Base-by-base conservation (phyloP, 306 rosid species). In the Canavalia gladiata region DNA sequence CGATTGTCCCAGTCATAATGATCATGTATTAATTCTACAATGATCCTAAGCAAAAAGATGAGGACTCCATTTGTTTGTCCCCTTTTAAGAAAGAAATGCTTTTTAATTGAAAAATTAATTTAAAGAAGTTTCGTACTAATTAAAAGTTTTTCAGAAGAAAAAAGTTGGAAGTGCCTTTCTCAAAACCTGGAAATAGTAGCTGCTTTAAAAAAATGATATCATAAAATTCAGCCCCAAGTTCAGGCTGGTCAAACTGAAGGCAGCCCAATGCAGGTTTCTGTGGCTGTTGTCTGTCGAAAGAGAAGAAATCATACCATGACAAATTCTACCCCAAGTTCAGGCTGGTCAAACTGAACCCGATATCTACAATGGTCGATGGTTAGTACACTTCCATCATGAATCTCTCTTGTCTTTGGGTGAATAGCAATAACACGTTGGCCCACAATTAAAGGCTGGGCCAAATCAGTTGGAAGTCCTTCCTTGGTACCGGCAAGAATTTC, bases 381-480 rank as follows among this genome's bases (percentile, higher is more conserved):
- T 76, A 90, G 87, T 74, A 95, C 89, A 78, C 91, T 88, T 87
- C 99, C 99, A 10, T 93, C 89, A 9, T 91, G 94, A 84, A 93
- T 85, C 83, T 89, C 97, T 81, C 98, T 88, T 5, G 91, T 87
- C 83, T 64, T 88, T 8, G 97, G 98, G 79, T 95, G 93, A 79
- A 95, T 78, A 54, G 98, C 93, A 86, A 90, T 76, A 80, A 95
- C 92, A 58, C 84, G 92, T 78, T 95, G 97, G 75, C 97, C 98
- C 77, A 93, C 97, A 59, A 85, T 81, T 81, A 95, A 87, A 63
- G 99, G 99, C 72, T 73, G 90, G 39, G 97, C 93, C 88, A 95
- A 85, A 89, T 95, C 98, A 72, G 92, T 86, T 50, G 99, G 98
- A 83, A 91, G 97, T 67, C 97, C 97, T 69, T 90, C 94, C 85